phyloP scores from a whole-genome alignment of 2,329 filamentous ascomycete genomes.

The Sarocladium oryzae region DNA sequence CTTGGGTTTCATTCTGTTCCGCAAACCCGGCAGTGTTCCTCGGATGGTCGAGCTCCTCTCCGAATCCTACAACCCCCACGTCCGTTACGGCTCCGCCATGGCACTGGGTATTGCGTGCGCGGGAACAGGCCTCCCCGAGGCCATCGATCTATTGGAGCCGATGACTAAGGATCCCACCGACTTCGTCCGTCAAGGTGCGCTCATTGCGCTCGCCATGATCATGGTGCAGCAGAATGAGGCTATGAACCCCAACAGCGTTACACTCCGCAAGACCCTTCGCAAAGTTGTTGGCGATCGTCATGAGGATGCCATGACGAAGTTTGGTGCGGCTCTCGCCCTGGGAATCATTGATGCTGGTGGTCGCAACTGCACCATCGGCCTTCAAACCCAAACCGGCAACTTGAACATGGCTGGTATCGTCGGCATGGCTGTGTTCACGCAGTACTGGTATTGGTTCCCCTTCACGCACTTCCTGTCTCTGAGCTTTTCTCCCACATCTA shows the following conservation, averaged over 20 bases:
- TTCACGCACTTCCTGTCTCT: conserved; percentile 95
- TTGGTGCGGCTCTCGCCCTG: conserved; percentile 86
- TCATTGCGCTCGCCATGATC: conserved; percentile 95
- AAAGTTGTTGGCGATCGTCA: conserved; percentile 93
- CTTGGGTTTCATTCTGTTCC: conserved; percentile 95
- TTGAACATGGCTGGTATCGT: conserved; percentile 98
- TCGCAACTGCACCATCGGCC: conserved; percentile 94
- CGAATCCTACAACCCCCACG: conserved; percentile 98
- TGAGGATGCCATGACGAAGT: conserved; percentile 99
- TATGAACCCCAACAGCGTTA: conserved; percentile 93
- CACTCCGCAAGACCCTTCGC: conserved; percentile 85
- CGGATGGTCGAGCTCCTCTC: conserved; percentile 98
- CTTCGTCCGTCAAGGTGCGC: conserved; percentile 92
- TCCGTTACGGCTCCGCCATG: conserved; percentile 96
- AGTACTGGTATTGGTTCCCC: conserved; percentile 99
- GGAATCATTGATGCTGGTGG: conserved; percentile 98
- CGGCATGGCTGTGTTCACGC: conserved; percentile 95
- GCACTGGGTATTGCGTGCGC: conserved; percentile 97
- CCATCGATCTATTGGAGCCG: conserved; percentile 91
- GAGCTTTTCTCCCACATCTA: conserved; percentile 92
- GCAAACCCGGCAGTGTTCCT: conserved; percentile 92
- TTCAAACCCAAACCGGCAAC: conserved; percentile 97
- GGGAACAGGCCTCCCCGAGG: conserved; percentile 90
- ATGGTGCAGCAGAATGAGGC: conserved; percentile 98
- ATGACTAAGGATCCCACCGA: conserved; percentile 99